Evolutionary conservation across 169 alveolate species (phyloP).

Genomic region (Eimeria mitis): DNA sequence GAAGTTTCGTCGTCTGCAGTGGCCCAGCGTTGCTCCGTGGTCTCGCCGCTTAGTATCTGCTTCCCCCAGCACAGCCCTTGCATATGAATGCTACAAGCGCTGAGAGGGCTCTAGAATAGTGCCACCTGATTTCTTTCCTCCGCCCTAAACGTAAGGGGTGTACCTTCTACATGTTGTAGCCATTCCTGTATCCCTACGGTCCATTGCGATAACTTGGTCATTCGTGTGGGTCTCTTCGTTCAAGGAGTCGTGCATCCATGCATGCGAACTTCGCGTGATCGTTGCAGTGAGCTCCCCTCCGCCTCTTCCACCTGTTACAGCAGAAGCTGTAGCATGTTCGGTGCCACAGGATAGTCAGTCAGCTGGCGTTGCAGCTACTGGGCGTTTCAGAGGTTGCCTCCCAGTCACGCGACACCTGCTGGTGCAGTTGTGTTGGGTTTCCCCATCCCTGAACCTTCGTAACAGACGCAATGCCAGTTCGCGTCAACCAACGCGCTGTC

Average conservation of each 20-base stretch:
- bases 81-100: background rate
- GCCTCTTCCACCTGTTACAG: background rate
- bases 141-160: background rate
- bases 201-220: background rate
- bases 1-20: background rate
- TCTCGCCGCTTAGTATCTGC: background rate
- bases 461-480: slow-evolving; percentile 31
- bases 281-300: background rate
- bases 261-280: background rate
- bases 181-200: background rate
- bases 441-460: background rate
- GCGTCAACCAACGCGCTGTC: slow-evolving; percentile 68
- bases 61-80: background rate
- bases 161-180: background rate
- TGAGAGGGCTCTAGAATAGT: background rate
- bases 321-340: slow-evolving; percentile 16
- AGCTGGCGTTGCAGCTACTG: background rate
- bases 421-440: background rate
- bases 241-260: background rate
- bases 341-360: background rate
- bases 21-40: background rate
- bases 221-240: background rate
- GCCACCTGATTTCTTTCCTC: background rate
- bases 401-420: background rate
- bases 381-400: background rate